These are phyloP conservation scores for Coniochaeta pulveracea DNA, from an alignment of 2,329 filamentous ascomycete genomes.

Conservation along the genomic window DNA sequence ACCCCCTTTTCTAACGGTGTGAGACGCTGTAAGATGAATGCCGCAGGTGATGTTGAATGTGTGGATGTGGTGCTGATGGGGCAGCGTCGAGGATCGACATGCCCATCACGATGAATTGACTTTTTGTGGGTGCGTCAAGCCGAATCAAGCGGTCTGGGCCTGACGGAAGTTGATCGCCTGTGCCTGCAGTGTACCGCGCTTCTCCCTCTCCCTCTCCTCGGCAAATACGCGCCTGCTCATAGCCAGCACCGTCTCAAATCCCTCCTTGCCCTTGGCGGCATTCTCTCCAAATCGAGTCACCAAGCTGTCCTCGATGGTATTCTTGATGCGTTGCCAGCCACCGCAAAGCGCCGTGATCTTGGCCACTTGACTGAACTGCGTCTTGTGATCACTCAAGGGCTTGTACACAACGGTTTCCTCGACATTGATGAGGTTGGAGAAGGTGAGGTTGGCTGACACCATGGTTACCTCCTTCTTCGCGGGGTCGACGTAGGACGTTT, in stretches of 20 bases:
- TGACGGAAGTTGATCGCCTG: neutral
- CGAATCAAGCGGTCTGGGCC: no score
- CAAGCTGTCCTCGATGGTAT: slow-evolving; percentile 86
- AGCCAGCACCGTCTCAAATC: slow-evolving; percentile 87
- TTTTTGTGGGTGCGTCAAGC: no score
- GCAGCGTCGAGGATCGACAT: neutral
- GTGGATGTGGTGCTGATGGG: no score
- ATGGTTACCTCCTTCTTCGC: slow-evolving; percentile 79
- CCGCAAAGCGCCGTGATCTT: slow-evolving; percentile 90
- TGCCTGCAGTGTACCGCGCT: slow-evolving; percentile 16
- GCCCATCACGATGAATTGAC: neutral
- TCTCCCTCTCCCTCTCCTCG: slow-evolving; percentile 65
- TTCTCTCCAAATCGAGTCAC: slow-evolving; percentile 88
- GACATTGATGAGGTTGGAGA: slow-evolving; percentile 79
- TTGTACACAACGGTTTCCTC: slow-evolving; percentile 87
- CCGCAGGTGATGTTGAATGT: neutral
- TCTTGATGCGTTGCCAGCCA: slow-evolving; percentile 95
- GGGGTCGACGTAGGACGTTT: slow-evolving; percentile 91
- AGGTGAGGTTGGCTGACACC: slow-evolving; percentile 92
- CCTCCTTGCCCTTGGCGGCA: slow-evolving; percentile 78
- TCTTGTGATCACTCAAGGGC: slow-evolving; percentile 48
- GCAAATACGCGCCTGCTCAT: slow-evolving; percentile 89
- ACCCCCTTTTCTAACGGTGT: neutral
- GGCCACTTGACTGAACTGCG: slow-evolving; percentile 79
- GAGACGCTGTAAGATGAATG: neutral